These are phyloP conservation scores for Carex sylvatica DNA, from an alignment of 202 grass and related monocot genomes.

Conservation along the genomic window DNA sequence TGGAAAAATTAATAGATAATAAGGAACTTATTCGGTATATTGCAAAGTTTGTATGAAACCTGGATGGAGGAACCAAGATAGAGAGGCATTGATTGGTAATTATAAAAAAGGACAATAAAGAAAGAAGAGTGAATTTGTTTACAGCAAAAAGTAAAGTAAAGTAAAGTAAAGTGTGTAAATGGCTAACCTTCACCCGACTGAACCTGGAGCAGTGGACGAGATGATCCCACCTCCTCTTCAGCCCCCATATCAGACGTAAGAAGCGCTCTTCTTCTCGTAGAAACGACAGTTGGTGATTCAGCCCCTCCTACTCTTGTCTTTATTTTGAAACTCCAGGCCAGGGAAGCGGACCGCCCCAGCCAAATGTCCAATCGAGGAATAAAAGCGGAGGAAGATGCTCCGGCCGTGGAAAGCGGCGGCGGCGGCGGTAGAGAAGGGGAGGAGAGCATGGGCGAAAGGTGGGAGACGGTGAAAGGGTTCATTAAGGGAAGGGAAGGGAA, in stretches of 20 bases:
- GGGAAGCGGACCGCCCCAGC: constrained; percentile 29
- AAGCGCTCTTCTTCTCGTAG: constrained; percentile 46
- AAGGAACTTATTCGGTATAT: background rate
- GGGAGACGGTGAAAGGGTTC: constrained; percentile 22
- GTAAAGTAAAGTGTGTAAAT: background rate
- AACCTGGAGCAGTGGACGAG: constrained; percentile 44
- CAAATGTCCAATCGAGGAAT: constrained; percentile 35
- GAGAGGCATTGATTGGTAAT: background rate
- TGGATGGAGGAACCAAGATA: background rate
- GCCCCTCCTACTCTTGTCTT: constrained; percentile 36
- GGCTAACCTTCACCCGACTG: constrained; percentile 64
- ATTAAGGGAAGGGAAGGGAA: too few species aligned
- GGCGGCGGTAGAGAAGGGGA: constrained; percentile 6
- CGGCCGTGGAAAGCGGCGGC: background rate
- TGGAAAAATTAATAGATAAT: background rate
- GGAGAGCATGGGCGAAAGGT: constrained; percentile 7
- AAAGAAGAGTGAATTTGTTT: background rate
- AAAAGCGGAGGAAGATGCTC: constrained; percentile 11
- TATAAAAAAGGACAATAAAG: background rate
- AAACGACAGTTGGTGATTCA: constrained; percentile 31
- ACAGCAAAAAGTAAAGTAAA: background rate
- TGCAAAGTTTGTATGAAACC: background rate
- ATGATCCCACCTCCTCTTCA: constrained; percentile 70
- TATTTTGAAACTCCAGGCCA: constrained; percentile 30
- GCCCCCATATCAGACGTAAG: constrained; percentile 82